phyloP scores from a whole-genome alignment of 2,329 filamentous ascomycete species.

The Fulvia fulva region DNA sequence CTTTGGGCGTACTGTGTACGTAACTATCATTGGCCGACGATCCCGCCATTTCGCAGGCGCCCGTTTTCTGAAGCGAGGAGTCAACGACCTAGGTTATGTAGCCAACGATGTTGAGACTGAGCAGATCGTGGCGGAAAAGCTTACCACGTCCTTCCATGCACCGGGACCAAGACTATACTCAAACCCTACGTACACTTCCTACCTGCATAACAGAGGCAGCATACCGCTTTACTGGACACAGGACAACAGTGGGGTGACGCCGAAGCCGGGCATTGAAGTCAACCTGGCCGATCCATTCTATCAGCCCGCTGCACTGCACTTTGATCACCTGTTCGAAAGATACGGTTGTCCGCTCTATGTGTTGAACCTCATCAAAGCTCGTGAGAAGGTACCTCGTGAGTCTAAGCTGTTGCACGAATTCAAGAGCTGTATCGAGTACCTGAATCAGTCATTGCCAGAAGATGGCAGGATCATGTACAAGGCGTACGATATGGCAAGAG shows the following conservation, averaged over 20 bases:
- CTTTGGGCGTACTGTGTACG: constrained; percentile 83
- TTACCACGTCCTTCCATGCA: constrained; percentile 92
- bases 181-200: constrained; percentile 90
- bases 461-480: constrained; percentile 88
- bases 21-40: constrained; percentile 87
- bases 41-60: constrained; percentile 94
- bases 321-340: constrained; percentile 87
- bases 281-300: constrained; percentile 97
- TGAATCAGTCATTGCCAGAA: constrained; percentile 86
- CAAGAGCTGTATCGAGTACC: constrained; percentile 79
- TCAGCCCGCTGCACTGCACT: constrained; percentile 85
- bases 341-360: constrained; percentile 92
- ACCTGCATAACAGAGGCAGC: constrained; percentile 92
- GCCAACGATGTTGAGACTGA: constrained; percentile 99
- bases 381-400: constrained; percentile 84
- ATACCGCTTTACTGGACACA: constrained; percentile 98
- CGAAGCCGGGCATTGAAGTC: constrained; percentile 92
- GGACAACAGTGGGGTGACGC: constrained; percentile 89
- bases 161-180: constrained; percentile 81
- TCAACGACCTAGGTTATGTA: constrained; percentile 91
- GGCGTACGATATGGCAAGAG: constrained; percentile 96
- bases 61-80: constrained; percentile 87
- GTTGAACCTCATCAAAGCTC: constrained; percentile 79
- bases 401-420: constrained; percentile 87
- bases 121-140: constrained; percentile 91